Conservation (phyloP, 768 basidiomycete genomes). For the Pholiota conissans region DNA sequence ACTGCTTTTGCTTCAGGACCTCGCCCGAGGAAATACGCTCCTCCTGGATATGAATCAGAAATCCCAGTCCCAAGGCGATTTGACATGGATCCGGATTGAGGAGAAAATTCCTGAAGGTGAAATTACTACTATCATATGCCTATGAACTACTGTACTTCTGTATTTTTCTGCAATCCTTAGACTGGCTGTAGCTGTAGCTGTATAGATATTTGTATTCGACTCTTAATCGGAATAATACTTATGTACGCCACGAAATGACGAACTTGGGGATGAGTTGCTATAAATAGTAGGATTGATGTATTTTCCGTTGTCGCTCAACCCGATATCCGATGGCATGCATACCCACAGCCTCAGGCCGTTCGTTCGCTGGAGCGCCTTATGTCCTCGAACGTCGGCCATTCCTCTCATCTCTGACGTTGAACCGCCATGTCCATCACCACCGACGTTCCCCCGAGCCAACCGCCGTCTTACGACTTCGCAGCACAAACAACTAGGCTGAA, state of each 20-base stretch:
- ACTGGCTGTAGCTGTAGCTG: too few relatives aligned
- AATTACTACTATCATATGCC: neutral
- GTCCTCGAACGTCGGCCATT: neutral
- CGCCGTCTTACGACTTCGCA: neutral
- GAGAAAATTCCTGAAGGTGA: neutral
- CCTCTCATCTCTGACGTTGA: neutral
- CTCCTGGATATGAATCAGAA: constrained; percentile 24
- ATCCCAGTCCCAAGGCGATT: neutral
- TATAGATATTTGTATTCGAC: too few relatives aligned
- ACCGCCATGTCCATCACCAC: neutral
- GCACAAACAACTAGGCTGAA: neutral
- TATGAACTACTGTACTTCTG: neutral
- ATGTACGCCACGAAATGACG: too few relatives aligned
- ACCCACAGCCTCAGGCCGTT: neutral
- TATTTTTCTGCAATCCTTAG: too few relatives aligned
- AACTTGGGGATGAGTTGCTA: too few relatives aligned
- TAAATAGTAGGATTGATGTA: neutral
- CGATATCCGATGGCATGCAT: neutral
- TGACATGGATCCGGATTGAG: neutral
- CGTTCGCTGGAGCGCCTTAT: neutral
- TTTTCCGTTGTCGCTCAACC: neutral
- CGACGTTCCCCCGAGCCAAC: neutral
- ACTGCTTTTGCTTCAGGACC: constrained; percentile 30
- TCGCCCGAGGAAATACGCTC: constrained; percentile 28
- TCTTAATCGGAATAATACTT: too few relatives aligned